Conservation (phyloP, 2,329 filamentous ascomycete species). For the Magnaporthiopsis rhizophila region DNA sequence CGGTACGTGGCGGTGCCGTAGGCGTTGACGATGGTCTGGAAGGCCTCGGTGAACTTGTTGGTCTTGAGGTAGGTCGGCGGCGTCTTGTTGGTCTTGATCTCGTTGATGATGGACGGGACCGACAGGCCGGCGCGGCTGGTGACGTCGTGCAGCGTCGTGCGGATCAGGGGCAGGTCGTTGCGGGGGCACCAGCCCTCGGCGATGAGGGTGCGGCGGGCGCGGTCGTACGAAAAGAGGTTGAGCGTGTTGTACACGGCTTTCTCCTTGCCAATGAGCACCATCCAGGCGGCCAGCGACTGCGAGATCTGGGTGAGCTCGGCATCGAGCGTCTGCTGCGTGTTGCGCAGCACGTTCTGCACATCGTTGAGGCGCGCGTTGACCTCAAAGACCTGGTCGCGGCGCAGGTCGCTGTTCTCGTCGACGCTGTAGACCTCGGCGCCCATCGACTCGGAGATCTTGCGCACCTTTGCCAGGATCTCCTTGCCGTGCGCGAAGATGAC, state of each 20-base stretch:
- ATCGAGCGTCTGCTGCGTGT: conserved; percentile 90
- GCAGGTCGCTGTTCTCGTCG: conserved; percentile 92
- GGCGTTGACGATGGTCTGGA: conserved; percentile 98
- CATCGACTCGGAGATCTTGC: conserved; percentile 97
- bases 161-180: conserved; percentile 80
- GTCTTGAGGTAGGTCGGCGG: conserved; percentile 96
- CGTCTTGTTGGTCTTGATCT: conserved; percentile 94
- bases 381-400: conserved; percentile 93
- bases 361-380: conserved; percentile 91
- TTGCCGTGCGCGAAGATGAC: conserved; percentile 99
- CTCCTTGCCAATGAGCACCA: conserved; percentile 96
- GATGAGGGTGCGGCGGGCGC: conserved; percentile 89
- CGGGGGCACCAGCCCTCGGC: conserved; percentile 97
- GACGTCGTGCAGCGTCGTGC: conserved; percentile 90
- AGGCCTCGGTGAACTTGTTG: conserved; percentile 96
- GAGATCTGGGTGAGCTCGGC: conserved; percentile 91
- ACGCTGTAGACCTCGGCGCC: conserved; percentile 94
- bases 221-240: conserved; percentile 95
- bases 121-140: conserved; percentile 92
- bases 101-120: conserved; percentile 98
- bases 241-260: conserved; percentile 95
- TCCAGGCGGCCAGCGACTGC: conserved; percentile 88
- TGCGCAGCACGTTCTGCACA: conserved; percentile 83
- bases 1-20: conserved; percentile 97
- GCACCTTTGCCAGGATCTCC: conserved; percentile 96